A percentile compares a stretch with the other conserved stretches of the same genome.
These are phyloP conservation scores for Geotrichum klebahnii DNA, from an alignment of 1,139 yeast genomes.

Conservation along the genomic window DNA sequence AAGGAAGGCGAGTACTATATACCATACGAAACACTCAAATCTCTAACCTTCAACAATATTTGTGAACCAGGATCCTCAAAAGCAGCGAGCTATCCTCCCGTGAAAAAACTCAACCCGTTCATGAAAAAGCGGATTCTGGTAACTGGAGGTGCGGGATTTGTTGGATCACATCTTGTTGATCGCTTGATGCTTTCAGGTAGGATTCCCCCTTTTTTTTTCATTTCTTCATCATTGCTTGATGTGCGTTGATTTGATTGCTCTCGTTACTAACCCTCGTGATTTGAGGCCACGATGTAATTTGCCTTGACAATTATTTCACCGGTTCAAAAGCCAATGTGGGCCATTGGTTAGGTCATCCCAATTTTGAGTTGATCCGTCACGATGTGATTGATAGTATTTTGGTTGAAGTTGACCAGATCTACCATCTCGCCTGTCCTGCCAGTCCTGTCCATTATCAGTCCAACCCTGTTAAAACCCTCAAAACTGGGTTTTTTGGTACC, in stretches of 20 bases:
- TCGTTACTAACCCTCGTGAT: not conserved
- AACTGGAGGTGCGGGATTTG: slow-evolving; percentile 33
- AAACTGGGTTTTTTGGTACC: slow-evolving; percentile 32
- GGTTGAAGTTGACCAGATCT: slow-evolving; percentile 32
- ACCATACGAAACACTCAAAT: slow-evolving; percentile 11
- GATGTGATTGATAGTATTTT: slow-evolving; percentile 31
- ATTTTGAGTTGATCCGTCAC: slow-evolving; percentile 31
- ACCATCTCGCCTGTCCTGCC: slow-evolving; percentile 33
- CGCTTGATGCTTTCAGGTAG: slow-evolving; percentile 25
- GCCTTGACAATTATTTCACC: slow-evolving; percentile 32
- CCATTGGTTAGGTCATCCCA: slow-evolving; percentile 33
- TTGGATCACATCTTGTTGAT: slow-evolving; percentile 31
- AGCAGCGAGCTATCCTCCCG: slow-evolving; percentile 22
- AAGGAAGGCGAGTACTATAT: slow-evolving; percentile 9
- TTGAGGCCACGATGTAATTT: slow-evolving; percentile 30
- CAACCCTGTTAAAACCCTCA: slow-evolving; percentile 32
- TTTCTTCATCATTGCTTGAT: too few relatives aligned
- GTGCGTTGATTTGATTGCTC: not conserved
- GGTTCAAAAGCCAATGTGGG: slow-evolving; percentile 30
- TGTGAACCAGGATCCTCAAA: not conserved
- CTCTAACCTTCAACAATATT: slow-evolving; percentile 9
- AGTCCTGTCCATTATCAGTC: slow-evolving; percentile 33
- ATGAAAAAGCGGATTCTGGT: slow-evolving; percentile 28
- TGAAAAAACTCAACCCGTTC: slow-evolving; percentile 27
- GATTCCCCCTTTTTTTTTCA: too few relatives aligned